Base-by-base conservation (phyloP, 2,329 filamentous ascomycete genomes). In the Chrysosporium queenslandicum region DNA sequence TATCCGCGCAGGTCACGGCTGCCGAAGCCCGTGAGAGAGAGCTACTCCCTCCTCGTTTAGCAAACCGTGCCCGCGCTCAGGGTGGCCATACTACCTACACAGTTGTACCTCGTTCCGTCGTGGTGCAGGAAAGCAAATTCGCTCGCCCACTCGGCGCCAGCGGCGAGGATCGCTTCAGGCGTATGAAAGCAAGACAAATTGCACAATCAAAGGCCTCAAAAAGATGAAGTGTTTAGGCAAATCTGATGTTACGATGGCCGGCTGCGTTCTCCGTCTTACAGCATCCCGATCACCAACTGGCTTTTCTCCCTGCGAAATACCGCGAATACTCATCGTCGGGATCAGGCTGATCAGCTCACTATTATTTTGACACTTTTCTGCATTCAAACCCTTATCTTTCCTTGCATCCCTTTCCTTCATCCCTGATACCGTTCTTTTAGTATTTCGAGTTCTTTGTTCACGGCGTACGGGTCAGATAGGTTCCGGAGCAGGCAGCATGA, bases 41-140 rank as follows among this genome's bases (percentile, higher is more conserved):
- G 36, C 71, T 80, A 55, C 75, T 77, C 55, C 73, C 72, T 42
- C 77, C 77, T 18, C 72, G 71, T 47, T 66, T 73, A 32, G 73
- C 72, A 57, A 81, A 82, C 59, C 74, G 81, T 60, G 80, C 80
- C 29, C 73, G 79, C 54, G 74, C 79, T 57, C 76, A 82, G 57
- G 73, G 73, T 43, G 76, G 75, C n/a, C 71, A 78, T 32, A 77
- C 77, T 46, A 81, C 75, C 20, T 84, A 83, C 63, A 80, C 74
- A 4, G 75, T 83, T 58, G 80, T 79, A 45, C 81, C 81, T n/a
- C 77, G 75, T 63, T 79, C 74, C 63, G 79, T 75, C 41, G 65
- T 72, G 47, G 63, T 72, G 12, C 65, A 67, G 46, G 68, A 72
- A 54, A 71, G 66, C 59, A 70, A 68, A 53, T 74, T 71, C 60